Conservation (phyloP, 305 asterid genomes). For the Vinca major region DNA sequence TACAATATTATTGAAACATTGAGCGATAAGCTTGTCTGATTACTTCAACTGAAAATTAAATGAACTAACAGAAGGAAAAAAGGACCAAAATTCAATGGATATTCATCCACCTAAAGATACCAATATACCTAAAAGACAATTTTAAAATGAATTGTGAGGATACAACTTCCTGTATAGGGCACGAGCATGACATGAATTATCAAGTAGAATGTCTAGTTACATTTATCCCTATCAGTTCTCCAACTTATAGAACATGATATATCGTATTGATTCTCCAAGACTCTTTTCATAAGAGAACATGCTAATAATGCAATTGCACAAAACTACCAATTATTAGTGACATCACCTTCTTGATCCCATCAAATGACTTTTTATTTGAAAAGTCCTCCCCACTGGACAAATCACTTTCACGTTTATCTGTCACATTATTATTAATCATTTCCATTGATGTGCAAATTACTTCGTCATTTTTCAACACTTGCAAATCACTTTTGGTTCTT, state of each 20-base stretch:
- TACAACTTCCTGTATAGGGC: not conserved
- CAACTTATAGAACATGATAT: not conserved
- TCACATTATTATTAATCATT: slow-evolving; percentile 24
- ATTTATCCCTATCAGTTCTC: not conserved
- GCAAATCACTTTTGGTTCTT: slow-evolving; percentile 60
- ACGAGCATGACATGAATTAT: not conserved
- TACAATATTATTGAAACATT: not conserved
- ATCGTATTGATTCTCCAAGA: not conserved
- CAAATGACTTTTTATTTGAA: slow-evolving; percentile 28
- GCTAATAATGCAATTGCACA: slow-evolving; percentile 1
- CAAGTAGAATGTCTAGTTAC: not conserved
- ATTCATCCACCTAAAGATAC: not conserved
- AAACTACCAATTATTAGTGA: slow-evolving; percentile 1
- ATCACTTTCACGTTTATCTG: slow-evolving; percentile 25
- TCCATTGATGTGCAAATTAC: slow-evolving; percentile 27
- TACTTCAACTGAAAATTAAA: not conserved
- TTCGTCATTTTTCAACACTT: slow-evolving; percentile 36
- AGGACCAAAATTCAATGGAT: not conserved
- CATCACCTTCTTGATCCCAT: slow-evolving; percentile 41
- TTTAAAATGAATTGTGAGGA: not conserved
- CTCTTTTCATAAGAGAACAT: not conserved
- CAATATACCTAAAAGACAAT: not conserved
- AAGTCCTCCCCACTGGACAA: slow-evolving; percentile 36
- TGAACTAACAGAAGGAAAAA: not conserved
- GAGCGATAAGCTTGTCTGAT: not conserved